These are phyloP conservation scores for Geotrichum candidum DNA, from an alignment of 1,139 yeast species.

Conservation along the genomic window DNA sequence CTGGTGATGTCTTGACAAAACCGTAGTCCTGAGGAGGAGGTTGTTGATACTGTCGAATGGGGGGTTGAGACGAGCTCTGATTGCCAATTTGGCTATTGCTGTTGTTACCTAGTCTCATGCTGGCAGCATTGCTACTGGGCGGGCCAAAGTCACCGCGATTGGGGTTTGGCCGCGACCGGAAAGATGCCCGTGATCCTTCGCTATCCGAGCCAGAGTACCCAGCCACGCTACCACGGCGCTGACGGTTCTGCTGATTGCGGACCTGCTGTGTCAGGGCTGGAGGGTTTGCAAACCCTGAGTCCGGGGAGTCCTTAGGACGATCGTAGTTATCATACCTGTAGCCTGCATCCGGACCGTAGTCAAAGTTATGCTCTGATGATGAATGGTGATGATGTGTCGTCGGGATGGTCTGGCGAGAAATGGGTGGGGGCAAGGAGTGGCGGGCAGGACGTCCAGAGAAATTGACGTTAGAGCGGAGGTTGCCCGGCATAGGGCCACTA, in stretches of 20 bases:
- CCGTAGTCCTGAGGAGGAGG: not conserved
- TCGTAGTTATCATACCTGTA: constrained; percentile 11
- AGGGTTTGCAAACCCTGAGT: constrained; percentile 13
- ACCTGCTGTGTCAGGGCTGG: constrained; percentile 1
- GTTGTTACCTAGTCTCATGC: not conserved
- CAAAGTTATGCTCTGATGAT: constrained; percentile 4
- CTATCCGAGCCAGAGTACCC: constrained; percentile 11
- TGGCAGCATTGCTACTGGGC: not conserved
- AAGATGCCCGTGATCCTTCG: not conserved
- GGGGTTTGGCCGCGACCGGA: not conserved
- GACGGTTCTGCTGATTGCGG: not conserved
- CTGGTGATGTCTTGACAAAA: not conserved
- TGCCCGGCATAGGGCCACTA: constrained; percentile 20
- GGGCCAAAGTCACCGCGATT: not conserved
- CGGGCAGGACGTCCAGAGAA: constrained; percentile 4
- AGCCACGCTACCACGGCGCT: not conserved
- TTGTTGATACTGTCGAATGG: not conserved
- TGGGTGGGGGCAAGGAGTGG: not conserved
- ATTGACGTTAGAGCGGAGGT: constrained; percentile 7
- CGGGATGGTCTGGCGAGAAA: constrained; percentile 7
- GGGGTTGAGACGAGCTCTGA: not conserved
- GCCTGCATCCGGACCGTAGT: constrained; percentile 5
- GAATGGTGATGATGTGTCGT: constrained; percentile 5
- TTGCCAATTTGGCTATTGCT: not conserved
- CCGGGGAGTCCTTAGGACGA: constrained; percentile 15